Conservation (phyloP, 2,329 filamentous ascomycete species). For the Thermothelomyces thermophilus region DNA sequence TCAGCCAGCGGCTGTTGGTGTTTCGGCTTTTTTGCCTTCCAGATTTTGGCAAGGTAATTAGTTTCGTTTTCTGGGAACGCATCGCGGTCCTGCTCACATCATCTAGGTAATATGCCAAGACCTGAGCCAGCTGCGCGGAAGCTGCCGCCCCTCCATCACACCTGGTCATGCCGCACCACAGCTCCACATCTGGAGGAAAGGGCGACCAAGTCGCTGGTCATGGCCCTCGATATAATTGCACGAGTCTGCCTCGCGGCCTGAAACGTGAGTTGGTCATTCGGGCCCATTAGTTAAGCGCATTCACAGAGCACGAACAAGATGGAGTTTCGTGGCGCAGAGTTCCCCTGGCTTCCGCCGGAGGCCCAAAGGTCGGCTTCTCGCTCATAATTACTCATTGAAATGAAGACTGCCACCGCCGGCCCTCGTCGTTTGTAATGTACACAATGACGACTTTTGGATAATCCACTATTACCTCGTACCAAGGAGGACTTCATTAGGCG, state of each 20-base stretch:
- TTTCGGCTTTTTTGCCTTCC: no score
- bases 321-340: background rate
- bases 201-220: slow-evolving; percentile 1
- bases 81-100: background rate
- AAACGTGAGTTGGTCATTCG: background rate
- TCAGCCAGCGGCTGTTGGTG: background rate
- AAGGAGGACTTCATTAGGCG: no score
- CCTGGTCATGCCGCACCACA: slow-evolving; percentile 2
- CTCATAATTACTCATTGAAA: no score
- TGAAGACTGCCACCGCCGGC: no score
- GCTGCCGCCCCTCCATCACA: background rate
- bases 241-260: background rate
- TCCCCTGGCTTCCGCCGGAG: no score
- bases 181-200: background rate
- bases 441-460: no score
- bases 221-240: background rate
- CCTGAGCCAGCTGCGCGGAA: background rate
- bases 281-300: background rate
- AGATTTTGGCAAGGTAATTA: no score
- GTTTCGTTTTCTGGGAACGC: no score
- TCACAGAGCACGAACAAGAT: background rate
- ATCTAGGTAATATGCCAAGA: background rate
- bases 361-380: no score
- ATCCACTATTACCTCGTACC: no score
- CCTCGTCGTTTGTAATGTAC: no score